These are phyloP conservation scores for Sophora flavescens DNA, from an alignment of 306 rosid species.

Conservation along the genomic window DNA sequence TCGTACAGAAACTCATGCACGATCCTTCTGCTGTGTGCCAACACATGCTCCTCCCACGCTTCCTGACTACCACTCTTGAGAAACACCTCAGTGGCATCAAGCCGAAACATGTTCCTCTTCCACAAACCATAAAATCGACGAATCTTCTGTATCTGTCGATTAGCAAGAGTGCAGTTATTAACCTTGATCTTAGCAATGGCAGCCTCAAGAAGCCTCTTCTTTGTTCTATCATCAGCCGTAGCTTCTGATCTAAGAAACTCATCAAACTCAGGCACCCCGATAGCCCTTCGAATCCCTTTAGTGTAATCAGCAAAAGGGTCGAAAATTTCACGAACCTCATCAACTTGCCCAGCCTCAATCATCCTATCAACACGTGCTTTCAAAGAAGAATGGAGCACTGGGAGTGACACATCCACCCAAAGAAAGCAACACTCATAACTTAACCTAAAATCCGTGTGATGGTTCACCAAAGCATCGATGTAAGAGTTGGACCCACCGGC, in stretches of 20 bases:
- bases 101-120: slow-evolving; percentile 48
- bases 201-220: slow-evolving; percentile 22
- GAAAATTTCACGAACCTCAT: slow-evolving; percentile 49
- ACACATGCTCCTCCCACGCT: slow-evolving; percentile 47
- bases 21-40: slow-evolving; percentile 25
- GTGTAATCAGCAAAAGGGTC: slow-evolving; percentile 47
- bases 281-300: slow-evolving; percentile 49
- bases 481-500: slow-evolving; percentile 66
- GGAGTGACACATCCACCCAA: slow-evolving; percentile 53
- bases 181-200: slow-evolving; percentile 50
- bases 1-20: slow-evolving; percentile 43
- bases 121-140: slow-evolving; percentile 43
- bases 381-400: slow-evolving; percentile 47
- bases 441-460: slow-evolving; percentile 38
- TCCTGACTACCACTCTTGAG: slow-evolving; percentile 7
- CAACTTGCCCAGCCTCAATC: slow-evolving; percentile 51
- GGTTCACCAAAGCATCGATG: slow-evolving; percentile 47
- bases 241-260: slow-evolving; percentile 42
- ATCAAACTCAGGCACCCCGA: slow-evolving; percentile 59
- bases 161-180: slow-evolving; percentile 54
- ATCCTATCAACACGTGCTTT: slow-evolving; percentile 54
- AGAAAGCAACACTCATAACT: slow-evolving; percentile 57
- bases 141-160: slow-evolving; percentile 52
- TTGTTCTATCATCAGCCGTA: slow-evolving; percentile 15
- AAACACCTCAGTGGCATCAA: slow-evolving; percentile 48